Evolutionary conservation across 345 rosid species (phyloP).

Genomic region (Eucalyptus grandis): DNA sequence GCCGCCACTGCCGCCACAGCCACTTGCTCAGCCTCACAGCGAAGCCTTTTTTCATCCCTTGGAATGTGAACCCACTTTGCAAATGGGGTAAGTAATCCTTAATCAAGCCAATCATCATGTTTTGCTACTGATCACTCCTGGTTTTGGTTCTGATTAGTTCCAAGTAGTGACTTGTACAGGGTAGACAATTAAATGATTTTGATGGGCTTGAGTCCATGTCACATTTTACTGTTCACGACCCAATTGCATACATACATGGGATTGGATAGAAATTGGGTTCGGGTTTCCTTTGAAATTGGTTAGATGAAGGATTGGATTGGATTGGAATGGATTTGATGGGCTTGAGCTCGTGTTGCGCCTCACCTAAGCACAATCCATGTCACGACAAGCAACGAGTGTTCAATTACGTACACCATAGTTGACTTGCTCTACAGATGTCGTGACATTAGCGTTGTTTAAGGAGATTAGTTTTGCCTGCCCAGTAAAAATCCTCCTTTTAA

Average conservation of each 20-base stretch:
- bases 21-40: constrained; percentile 30
- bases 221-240: neutral
- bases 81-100: constrained; percentile 53
- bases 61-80: constrained; percentile 86
- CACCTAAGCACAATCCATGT: neutral
- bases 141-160: neutral
- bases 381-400: neutral
- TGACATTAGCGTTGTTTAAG: neutral
- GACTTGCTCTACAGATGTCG: neutral
- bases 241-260: neutral
- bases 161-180: neutral
- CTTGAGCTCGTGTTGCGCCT: neutral
- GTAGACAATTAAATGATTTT: neutral
- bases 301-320: neutral
- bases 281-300: neutral
- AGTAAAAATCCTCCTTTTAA: neutral
- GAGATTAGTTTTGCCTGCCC: neutral
- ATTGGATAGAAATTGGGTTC: neutral
- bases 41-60: constrained; percentile 68
- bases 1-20: neutral
- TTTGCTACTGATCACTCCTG: neutral
- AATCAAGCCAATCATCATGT: neutral
- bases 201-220: neutral
- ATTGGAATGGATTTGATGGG: neutral
- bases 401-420: neutral